Evolutionary conservation across 2,329 filamentous ascomycete genomes (phyloP), one percentile per base, ranked within the genome.

Genomic region (Ambrosiella beaveri): DNA sequence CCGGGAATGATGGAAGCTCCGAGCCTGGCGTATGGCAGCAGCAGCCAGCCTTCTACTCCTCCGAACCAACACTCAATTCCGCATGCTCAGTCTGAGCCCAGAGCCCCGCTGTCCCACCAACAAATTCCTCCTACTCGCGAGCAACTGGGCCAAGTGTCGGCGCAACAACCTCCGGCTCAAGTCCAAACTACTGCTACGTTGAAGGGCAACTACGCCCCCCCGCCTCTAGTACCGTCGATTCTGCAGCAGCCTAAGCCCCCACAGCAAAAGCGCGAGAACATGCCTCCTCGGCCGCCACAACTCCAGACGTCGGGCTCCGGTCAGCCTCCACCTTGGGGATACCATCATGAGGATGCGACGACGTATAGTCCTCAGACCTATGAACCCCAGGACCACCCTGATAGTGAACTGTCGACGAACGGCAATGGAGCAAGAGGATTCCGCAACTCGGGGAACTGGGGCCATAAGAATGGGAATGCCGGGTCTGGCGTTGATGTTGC

Each of bases 1-100:
- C 86, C 90, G 5, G 41, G 36, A 59, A 81, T 95, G 39, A 78
- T 82, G 64, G 80, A 84, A 13, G 73, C 77, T n/a, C 71, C 73
- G 7, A 71, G 69, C 57, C 66, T 66, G 52, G 68, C 40, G 53
- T 60, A 60, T 40, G 59, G 59, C 35, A 60, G 59, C 44, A 60
- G 27, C 56, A 60, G 59, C n/a, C 59, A 60, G 59, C 59, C 59
- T 15, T 60, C 59, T 1, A 60, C 59, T 1, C 59, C 59, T 8
- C 59, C 59, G 1, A 60, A 60, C 59, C 59, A 60, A 13, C 59
- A 60, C 38, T 57, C 59, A n/a, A 13, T 60, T 11, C 59, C 59
- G 5, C 59, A 60, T 38, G 50, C 47, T 4, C 59, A 60, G 35
- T 60, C 59, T 6, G 59, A 60, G 50, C 59, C 59, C 8, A 44